These are phyloP conservation scores for Boletus tomentosulus DNA, from an alignment of 768 basidiomycete genomes.

Conservation along the genomic window DNA sequence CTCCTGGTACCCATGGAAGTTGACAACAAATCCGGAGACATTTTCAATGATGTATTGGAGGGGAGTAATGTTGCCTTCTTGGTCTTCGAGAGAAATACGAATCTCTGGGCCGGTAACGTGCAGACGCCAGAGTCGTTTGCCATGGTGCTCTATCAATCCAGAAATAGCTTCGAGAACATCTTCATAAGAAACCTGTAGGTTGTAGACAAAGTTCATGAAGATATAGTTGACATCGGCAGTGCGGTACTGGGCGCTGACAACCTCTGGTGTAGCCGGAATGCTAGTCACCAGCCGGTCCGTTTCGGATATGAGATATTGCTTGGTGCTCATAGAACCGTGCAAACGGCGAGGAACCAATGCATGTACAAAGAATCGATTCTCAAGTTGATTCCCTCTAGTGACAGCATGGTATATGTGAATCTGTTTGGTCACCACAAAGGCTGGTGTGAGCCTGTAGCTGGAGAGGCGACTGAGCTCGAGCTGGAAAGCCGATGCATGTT, in stretches of 20 bases:
- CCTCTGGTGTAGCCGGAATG: slow-evolving; percentile 91
- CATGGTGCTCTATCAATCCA: slow-evolving; percentile 99
- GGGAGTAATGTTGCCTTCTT: slow-evolving; percentile 90
- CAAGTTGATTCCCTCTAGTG: slow-evolving; percentile 92
- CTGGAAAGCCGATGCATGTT: slow-evolving; percentile 97
- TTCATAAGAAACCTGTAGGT: slow-evolving; percentile 90
- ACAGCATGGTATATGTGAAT: slow-evolving; percentile 97
- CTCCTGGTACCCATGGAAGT: slow-evolving; percentile 97
- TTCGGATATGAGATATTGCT: slow-evolving; percentile 98
- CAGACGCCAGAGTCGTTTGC: slow-evolving; percentile 96
- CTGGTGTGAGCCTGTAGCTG: slow-evolving; percentile 94
- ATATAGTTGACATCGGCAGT: slow-evolving; percentile 98
- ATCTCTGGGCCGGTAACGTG: slow-evolving; percentile 99
- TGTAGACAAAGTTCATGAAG: slow-evolving; percentile 99
- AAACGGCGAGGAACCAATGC: slow-evolving; percentile 94
- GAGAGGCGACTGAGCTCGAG: slow-evolving; percentile 94
- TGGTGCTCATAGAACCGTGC: slow-evolving; percentile 85
- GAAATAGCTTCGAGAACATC: slow-evolving; percentile 95
- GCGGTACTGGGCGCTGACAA: slow-evolving; percentile 84
- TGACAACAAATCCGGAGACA: slow-evolving; percentile 97
- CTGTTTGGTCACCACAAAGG: slow-evolving; percentile 94
- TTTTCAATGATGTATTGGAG: slow-evolving; percentile 99
- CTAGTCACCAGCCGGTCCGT: slow-evolving; percentile 94
- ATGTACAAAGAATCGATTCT: slow-evolving; percentile 96
- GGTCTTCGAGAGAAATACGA: slow-evolving; percentile 90